These are phyloP conservation scores for Oryza meridionalis DNA, from an alignment of 176 grass and related monocot genomes.

Conservation along the genomic window DNA sequence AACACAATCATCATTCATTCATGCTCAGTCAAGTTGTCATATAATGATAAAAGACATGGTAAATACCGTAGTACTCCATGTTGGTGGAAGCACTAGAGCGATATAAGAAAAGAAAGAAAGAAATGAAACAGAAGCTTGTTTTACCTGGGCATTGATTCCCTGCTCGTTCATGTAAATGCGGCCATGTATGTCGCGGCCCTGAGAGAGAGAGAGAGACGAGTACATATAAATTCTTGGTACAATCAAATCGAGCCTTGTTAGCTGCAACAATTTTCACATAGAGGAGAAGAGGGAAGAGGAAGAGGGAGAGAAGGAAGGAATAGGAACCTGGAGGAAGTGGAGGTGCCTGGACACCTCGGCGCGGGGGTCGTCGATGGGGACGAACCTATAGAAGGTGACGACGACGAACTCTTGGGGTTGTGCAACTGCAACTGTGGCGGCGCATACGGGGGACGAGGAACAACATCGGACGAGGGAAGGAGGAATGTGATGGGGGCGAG, in stretches of 20 bases:
- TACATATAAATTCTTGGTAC: background rate
- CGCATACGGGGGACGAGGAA: background rate
- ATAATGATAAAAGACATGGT: no score
- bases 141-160: constrained; percentile 95
- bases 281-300: no score
- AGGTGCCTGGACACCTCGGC: constrained; percentile 69
- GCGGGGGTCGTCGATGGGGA: constrained; percentile 61
- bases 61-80: no score
- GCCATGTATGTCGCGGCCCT: constrained; percentile 78
- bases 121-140: constrained; percentile 4
- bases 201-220: background rate
- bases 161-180: constrained; percentile 96
- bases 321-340: constrained; percentile 74
- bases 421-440: background rate
- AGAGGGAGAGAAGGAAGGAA: background rate
- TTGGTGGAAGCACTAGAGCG: no score
- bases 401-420: constrained; percentile 52
- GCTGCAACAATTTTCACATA: no score
- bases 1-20: background rate
- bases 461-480: constrained; percentile 7
- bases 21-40: background rate
- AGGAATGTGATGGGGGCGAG: background rate
- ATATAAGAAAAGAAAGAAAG: background rate
- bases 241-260: background rate
- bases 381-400: constrained; percentile 86